These are phyloP conservation scores for Podila horticola DNA, from an alignment of 192 early-diverging fungal species.

Conservation along the genomic window DNA sequence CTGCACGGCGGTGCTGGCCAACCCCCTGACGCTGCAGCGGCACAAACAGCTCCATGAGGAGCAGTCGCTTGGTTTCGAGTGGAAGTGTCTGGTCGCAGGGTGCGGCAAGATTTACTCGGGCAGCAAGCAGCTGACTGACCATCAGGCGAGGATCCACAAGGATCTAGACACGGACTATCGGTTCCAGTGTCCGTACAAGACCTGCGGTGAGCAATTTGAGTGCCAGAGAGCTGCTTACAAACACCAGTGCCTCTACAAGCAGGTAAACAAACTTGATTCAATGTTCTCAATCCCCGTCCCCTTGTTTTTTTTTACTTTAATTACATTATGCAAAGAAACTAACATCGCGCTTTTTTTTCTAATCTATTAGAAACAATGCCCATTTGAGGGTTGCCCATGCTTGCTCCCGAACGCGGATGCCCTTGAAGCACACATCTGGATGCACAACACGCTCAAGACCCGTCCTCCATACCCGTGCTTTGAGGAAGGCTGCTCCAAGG, in stretches of 20 bases:
- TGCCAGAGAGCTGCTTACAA: conserved; percentile 45
- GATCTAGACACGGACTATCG: conserved; percentile 36
- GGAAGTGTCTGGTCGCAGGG: conserved; percentile 32
- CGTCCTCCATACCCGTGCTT: conserved; percentile 50
- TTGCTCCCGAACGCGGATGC: conserved; percentile 32
- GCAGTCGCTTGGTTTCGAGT: conserved; percentile 44
- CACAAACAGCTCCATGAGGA: conserved; percentile 51
- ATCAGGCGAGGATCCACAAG: conserved; percentile 43
- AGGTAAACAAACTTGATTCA: conserved; percentile 14
- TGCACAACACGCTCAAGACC: conserved; percentile 50
- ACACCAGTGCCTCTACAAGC: conserved; percentile 35
- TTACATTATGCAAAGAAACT: conserved; percentile 9
- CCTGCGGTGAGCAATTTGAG: conserved; percentile 27
- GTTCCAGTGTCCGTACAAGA: conserved; percentile 35
- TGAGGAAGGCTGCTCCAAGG: conserved; percentile 41
- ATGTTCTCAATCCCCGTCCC: neutral
- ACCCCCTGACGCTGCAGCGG: conserved; percentile 47
- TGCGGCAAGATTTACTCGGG: conserved; percentile 48
- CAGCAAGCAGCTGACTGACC: conserved; percentile 47
- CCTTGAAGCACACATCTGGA: conserved; percentile 42
- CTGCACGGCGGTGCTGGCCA: conserved; percentile 43
- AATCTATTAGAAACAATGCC: conserved; percentile 37
- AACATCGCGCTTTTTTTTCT: neutral
- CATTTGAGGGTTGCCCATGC: conserved; percentile 30
- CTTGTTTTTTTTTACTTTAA: neutral